phyloP scores from a whole-genome alignment of 2,329 filamentous ascomycete species.

The Pseudopithomyces maydicus region DNA sequence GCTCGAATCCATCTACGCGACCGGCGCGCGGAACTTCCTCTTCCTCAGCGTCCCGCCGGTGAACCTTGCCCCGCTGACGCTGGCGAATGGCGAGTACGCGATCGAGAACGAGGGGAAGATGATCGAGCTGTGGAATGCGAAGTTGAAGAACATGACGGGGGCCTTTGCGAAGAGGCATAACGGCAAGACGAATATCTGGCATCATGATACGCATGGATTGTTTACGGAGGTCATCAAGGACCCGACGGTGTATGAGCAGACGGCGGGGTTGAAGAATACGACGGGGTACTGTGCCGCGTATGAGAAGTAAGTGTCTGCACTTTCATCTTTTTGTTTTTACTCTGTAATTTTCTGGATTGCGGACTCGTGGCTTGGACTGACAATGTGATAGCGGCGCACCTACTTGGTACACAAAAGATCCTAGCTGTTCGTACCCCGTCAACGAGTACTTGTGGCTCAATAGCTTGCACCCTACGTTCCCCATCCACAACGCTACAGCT shows the following conservation, averaged over 20 bases:
- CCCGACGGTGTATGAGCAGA: conserved; percentile 56
- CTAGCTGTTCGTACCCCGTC: conserved; percentile 59
- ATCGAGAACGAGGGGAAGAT: conserved; percentile 47
- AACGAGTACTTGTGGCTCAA: conserved; percentile 71
- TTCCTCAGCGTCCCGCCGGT: conserved; percentile 55
- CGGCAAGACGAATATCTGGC: conserved; percentile 54
- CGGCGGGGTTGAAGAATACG: conserved; percentile 59
- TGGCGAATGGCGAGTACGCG: conserved; percentile 44
- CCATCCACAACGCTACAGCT: conserved; percentile 65
- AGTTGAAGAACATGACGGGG: conserved; percentile 49
- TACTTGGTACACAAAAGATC: conserved; percentile 43
- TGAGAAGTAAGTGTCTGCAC: conserved; percentile 47
- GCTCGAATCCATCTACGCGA: conserved; percentile 49
- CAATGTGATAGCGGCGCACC: conserved; percentile 41
- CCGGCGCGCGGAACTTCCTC: conserved; percentile 56
- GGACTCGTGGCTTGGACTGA: not conserved
- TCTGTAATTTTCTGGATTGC: not conserved
- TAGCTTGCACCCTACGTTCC: conserved; percentile 66
- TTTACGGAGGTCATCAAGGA: conserved; percentile 60
- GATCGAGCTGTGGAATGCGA: conserved; percentile 59
- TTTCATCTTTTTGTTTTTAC: not conserved
- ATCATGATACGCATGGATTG: conserved; percentile 59
- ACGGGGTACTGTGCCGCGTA: conserved; percentile 62
- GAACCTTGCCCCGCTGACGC: conserved; percentile 58
- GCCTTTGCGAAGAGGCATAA: conserved; percentile 42